Conservation (phyloP, 768 basidiomycete species). For the Flagelloscypha sp. region DNA sequence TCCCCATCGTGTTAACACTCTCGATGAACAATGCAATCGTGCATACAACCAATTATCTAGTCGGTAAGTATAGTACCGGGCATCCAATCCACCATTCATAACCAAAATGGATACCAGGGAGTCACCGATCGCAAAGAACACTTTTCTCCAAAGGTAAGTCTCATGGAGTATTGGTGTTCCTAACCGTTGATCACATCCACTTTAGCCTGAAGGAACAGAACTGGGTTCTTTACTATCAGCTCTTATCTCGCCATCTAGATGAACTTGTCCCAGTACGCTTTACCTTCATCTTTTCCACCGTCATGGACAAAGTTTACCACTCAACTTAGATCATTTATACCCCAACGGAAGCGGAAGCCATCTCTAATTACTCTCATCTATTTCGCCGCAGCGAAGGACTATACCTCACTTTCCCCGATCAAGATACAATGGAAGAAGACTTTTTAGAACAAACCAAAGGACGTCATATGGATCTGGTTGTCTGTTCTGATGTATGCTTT, state of each 20-base stretch:
- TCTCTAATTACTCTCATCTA: constrained; percentile 75
- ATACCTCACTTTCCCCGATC: constrained; percentile 54
- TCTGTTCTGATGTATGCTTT: constrained; percentile 80
- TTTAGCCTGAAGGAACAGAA: constrained; percentile 75
- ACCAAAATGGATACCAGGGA: constrained; percentile 19
- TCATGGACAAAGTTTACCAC: no score
- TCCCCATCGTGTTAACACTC: constrained; percentile 45
- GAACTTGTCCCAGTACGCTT: constrained; percentile 52
- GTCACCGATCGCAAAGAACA: constrained; percentile 52
- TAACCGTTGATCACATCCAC: no score
- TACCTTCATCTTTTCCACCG: no score
- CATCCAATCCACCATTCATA: constrained; percentile 25
- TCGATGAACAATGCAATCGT: constrained; percentile 69
- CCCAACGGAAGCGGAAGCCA: constrained; percentile 77
- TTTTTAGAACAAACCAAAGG: constrained; percentile 61
- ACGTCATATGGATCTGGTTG: constrained; percentile 64
- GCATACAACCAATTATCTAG: constrained; percentile 57
- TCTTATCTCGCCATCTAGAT: constrained; percentile 49
- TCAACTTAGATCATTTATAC: constrained; percentile 66
- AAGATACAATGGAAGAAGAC: constrained; percentile 66
- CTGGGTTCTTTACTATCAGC: constrained; percentile 70
- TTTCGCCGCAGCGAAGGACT: constrained; percentile 75
- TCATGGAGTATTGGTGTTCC: no score
- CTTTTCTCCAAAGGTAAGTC: constrained; percentile 71
- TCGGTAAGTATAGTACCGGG: no score